Percentiles rank a stretch among this genome's conserved stretches.
phyloP scores from a whole-genome alignment of 2,329 filamentous ascomycete genomes.

The Ophiocordyceps robertsii region DNA sequence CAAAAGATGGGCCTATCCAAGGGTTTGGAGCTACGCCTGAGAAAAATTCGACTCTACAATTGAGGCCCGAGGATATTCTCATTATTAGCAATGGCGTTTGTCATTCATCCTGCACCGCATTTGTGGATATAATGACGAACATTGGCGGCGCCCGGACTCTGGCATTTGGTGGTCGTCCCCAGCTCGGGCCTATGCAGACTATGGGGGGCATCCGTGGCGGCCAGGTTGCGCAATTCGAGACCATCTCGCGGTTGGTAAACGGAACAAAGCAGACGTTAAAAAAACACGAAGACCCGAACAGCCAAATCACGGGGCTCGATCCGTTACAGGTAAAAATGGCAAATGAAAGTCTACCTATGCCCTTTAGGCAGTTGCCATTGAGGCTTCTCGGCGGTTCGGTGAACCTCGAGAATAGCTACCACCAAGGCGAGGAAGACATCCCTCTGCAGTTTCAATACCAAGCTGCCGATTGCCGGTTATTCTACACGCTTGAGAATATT shows the following conservation, averaged over 20 bases:
- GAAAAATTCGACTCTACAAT: constrained; percentile 8
- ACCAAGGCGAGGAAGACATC: constrained; percentile 13
- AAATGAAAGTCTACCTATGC: neutral
- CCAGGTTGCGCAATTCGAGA: constrained; percentile 18
- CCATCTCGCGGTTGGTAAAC: constrained; percentile 5
- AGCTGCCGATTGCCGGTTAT: constrained; percentile 42
- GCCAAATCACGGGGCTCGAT: too few species aligned
- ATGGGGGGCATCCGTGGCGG: constrained; percentile 46
- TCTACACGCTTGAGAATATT: constrained; percentile 37
- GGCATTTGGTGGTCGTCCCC: constrained; percentile 42
- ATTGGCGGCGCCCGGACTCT: constrained; percentile 39
- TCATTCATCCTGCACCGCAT: constrained; percentile 45
- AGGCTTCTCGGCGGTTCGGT: neutral
- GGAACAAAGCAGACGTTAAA: neutral
- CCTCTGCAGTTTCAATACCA: constrained; percentile 46
- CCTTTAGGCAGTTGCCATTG: neutral
- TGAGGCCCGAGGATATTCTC: constrained; percentile 24
- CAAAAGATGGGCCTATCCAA: neutral
- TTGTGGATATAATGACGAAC: constrained; percentile 38
- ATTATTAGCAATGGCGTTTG: constrained; percentile 42
- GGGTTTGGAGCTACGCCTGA: neutral
- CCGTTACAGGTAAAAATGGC: neutral
- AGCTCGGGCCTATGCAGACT: constrained; percentile 35
- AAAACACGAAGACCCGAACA: neutral
- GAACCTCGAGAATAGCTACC: constrained; percentile 12